Conservation (phyloP, 768 basidiomycete species). For the Auricularia cornea region DNA sequence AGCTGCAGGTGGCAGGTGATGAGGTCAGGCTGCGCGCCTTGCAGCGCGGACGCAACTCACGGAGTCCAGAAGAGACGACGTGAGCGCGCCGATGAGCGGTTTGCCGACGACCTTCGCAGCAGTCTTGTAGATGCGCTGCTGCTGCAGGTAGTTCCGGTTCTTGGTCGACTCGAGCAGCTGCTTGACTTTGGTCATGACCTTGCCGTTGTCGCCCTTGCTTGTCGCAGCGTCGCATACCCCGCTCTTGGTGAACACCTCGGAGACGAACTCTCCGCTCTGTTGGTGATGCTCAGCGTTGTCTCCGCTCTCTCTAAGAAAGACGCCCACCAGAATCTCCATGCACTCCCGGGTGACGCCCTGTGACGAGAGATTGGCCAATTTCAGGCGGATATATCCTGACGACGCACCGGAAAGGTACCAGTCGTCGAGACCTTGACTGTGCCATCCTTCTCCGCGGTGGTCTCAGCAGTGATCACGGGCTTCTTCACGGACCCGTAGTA, state of each 20-base stretch:
- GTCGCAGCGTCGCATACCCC: conserved; percentile 3
- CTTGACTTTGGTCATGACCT: not conserved
- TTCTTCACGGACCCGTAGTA: not conserved
- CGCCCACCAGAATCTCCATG: not conserved
- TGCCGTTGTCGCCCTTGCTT: not conserved
- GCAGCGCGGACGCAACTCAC: not conserved
- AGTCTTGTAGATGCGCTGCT: not conserved
- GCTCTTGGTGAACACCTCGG: not conserved
- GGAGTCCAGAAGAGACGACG: not conserved
- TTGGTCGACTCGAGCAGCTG: not conserved
- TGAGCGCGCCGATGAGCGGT: not conserved
- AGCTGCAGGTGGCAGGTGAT: not conserved
- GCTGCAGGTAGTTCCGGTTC: not conserved
- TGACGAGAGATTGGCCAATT: no score
- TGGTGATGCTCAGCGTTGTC: no score
- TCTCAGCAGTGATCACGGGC: not conserved
- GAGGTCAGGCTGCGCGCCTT: not conserved
- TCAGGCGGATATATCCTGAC: not conserved
- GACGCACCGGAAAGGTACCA: not conserved
- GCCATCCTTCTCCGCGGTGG: not conserved
- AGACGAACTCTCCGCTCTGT: not conserved
- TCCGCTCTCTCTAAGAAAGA: no score
- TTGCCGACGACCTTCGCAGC: not conserved
- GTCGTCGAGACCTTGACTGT: not conserved
- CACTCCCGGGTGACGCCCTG: not conserved